These are phyloP conservation scores for Eucalyptus dawsonii DNA, from an alignment of 345 rosid genomes.

Conservation along the genomic window DNA sequence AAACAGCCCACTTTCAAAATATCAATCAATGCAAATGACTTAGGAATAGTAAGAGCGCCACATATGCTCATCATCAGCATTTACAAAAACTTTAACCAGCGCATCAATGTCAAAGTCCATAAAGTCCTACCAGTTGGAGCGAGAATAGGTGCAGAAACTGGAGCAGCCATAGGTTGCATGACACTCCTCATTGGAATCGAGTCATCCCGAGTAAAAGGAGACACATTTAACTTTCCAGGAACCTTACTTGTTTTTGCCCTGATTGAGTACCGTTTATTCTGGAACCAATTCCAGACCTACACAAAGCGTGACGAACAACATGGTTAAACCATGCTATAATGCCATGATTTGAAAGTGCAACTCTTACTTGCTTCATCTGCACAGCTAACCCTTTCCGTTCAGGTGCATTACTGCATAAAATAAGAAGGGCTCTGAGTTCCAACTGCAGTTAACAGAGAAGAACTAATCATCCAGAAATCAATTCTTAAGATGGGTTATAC, in stretches of 20 bases:
- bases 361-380: slow-evolving; percentile 89
- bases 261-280: slow-evolving; percentile 89
- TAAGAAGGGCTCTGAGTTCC: not conserved
- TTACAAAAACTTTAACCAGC: not conserved
- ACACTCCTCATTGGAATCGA: slow-evolving; percentile 39
- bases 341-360: not conserved
- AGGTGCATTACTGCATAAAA: slow-evolving; percentile 47
- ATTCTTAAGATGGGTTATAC: slow-evolving; percentile 13
- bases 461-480: not conserved
- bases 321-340: not conserved
- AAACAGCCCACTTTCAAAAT: not conserved
- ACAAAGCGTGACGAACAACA: not conserved
- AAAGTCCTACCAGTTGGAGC: slow-evolving; percentile 40
- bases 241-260: slow-evolving; percentile 73
- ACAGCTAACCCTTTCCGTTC: slow-evolving; percentile 80
- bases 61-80: not conserved
- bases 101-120: not conserved
- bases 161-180: slow-evolving; percentile 44
- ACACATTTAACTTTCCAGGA: slow-evolving; percentile 70
- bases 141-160: slow-evolving; percentile 33
- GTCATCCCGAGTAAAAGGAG: slow-evolving; percentile 63
- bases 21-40: not conserved
- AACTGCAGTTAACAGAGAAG: not conserved
- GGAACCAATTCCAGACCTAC: slow-evolving; percentile 99
- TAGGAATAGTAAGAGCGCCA: not conserved